Percentiles rank a stretch among this genome's conserved stretches.
phyloP scores from a whole-genome alignment of 176 grass and related monocot species.

The Raddia guianensis region DNA sequence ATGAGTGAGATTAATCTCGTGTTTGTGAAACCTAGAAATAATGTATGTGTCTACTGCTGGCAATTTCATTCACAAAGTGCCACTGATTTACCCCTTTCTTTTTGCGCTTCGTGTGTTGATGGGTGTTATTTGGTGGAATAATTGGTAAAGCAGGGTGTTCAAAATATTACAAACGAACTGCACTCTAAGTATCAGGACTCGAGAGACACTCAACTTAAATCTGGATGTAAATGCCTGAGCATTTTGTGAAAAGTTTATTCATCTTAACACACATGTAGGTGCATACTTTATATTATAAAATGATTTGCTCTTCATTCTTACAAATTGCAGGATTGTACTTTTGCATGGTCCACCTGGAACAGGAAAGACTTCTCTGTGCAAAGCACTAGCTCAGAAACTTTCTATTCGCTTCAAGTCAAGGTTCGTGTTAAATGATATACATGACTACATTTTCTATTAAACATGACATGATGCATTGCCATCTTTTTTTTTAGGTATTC shows the following conservation, averaged over 20 bases:
- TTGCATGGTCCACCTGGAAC: conserved; percentile 99
- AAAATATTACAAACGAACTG: conserved; percentile 9
- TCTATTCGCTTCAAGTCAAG: conserved; percentile 90
- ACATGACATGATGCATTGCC: conserved; percentile 30
- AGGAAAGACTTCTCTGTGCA: conserved; percentile 97
- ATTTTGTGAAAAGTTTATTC: conserved; percentile 16
- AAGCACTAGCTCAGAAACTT: conserved; percentile 99
- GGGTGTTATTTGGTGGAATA: conserved; percentile 15
- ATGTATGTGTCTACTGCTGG: not conserved
- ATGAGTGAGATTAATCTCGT: not conserved
- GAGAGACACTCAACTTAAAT: conserved; percentile 16
- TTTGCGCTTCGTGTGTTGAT: not conserved
- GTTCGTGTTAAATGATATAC: conserved; percentile 44
- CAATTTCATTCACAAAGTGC: not conserved
- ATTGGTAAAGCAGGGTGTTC: not conserved
- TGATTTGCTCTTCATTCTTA: conserved; percentile 30
- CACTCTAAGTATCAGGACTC: not conserved
- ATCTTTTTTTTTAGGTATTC: conserved; percentile 66
- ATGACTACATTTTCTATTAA: conserved; percentile 10
- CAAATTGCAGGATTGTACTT: conserved; percentile 85
- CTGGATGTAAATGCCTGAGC: not conserved
- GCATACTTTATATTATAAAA: not conserved
- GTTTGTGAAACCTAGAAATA: not conserved
- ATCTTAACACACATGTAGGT: not conserved
- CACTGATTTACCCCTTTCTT: not conserved